Evolutionary conservation across 768 basidiomycete genomes (phyloP), one percentile per base, ranked within the genome.

Genomic region (Boletales sp.): DNA sequence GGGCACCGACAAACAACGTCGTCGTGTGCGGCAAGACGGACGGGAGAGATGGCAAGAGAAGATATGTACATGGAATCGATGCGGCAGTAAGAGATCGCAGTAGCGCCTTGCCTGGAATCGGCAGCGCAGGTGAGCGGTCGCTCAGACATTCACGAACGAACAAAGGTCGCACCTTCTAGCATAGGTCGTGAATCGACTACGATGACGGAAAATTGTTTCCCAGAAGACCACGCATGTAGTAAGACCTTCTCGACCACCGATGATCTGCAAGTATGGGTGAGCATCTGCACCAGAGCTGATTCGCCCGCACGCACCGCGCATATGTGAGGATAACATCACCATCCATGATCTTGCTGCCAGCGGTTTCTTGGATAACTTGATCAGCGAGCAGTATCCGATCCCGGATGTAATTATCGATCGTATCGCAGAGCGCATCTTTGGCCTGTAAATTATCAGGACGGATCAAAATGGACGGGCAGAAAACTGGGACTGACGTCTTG

Each of bases 121-220:
- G 24, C 13, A 19, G 12, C 9, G 18, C 40, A 42, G 19, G 18
- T 55, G 30, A 62, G 44, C 36, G 21, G 3, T 40, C 18, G 15
- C 17, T 18, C 29, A 27, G n/a, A 18, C n/a, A 41, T 19, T 19
- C 14, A 30, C 24, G 7, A 17, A 45, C 36, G 13, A 27, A 44
- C 34, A n/a, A 37, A 34, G 32, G 15, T 18, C 37, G 39, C 39
- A 83, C 94, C 95, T 79, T 99, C 97, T 13, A 92, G 75, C 58
- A 98, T 78, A 3, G 97, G 97, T 47, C 90, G 78, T n/a, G 94
- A 94, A 65, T 99, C 97, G 11, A 97, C 86, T 9, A 97, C 83
- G 38, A 97, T 83, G 15, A 97, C 94, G 0, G 88, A 90, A 64
- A 99, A 97, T 37, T 71, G 73, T 54, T 85, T 90, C 8, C 87